Conservation (phyloP, 73 alveolate species). For the Urostyla sp. region DNA sequence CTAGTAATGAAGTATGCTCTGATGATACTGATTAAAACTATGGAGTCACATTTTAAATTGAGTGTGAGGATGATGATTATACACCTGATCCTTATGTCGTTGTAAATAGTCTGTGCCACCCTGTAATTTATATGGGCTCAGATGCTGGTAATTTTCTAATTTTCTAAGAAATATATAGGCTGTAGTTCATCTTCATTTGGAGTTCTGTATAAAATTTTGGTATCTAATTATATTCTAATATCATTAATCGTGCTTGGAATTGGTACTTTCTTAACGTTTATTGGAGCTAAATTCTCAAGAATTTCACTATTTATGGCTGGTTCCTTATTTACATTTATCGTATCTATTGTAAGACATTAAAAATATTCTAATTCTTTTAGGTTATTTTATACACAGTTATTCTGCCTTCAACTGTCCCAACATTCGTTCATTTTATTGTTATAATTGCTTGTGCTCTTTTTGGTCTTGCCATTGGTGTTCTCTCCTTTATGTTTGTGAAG, state of each 20-base stretch:
- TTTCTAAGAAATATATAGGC: constrained; percentile 15
- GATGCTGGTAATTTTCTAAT: constrained; percentile 4
- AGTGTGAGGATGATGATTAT: constrained; percentile 21
- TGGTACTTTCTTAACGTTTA: constrained; percentile 30
- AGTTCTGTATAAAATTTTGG: background rate
- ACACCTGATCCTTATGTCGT: background rate
- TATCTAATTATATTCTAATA: background rate
- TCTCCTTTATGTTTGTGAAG: constrained; percentile 3
- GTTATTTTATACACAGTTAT: background rate
- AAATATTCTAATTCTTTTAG: background rate
- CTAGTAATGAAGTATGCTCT: constrained; percentile 29
- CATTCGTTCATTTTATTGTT: constrained; percentile 22
- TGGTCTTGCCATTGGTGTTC: constrained; percentile 10
- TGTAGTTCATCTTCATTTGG: background rate
- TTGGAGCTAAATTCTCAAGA: background rate
- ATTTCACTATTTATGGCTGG: constrained; percentile 30
- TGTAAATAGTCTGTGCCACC: constrained; percentile 20
- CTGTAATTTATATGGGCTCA: constrained; percentile 11
- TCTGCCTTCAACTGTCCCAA: constrained; percentile 6
- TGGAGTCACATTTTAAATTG: constrained; percentile 15
- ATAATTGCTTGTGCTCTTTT: background rate
- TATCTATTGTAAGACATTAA: background rate
- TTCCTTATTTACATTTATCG: background rate
- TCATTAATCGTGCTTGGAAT: background rate
- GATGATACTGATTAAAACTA: background rate